Evolutionary conservation across 2,329 filamentous ascomycete species (phyloP).

Genomic region (Stemphylium beticola): DNA sequence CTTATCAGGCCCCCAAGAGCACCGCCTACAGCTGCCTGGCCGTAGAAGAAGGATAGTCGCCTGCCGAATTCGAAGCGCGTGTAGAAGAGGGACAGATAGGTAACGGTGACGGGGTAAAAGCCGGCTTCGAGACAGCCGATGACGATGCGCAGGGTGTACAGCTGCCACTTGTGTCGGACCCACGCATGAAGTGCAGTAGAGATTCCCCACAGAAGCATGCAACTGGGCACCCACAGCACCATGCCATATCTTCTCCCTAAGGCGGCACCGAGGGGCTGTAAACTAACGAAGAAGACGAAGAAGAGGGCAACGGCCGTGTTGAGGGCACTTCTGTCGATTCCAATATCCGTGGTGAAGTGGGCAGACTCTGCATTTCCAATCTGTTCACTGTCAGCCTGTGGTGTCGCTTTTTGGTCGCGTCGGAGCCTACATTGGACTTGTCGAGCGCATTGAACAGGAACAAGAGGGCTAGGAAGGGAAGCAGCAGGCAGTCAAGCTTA

Average conservation of each 20-base stretch:
- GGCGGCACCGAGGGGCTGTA: conserved; percentile 63
- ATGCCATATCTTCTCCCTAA: conserved; percentile 64
- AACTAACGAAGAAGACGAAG: conserved; percentile 64
- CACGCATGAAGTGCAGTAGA: conserved; percentile 57
- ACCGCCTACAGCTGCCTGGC: conserved; percentile 62
- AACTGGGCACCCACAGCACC: conserved; percentile 62
- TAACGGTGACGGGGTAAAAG: conserved; percentile 65
- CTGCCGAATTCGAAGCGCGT: conserved; percentile 63
- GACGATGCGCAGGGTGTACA: conserved; percentile 53
- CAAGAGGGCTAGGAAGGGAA: conserved; percentile 59
- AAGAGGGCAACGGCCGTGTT: conserved; percentile 64
- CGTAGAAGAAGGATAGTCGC: conserved; percentile 63
- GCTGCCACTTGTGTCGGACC: conserved; percentile 55
- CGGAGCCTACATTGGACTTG: conserved; percentile 53
- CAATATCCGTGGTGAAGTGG: conserved; percentile 64
- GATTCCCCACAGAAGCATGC: conserved; percentile 63
- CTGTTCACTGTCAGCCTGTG: conserved; percentile 18
- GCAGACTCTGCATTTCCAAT: conserved; percentile 64
- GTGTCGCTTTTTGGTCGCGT: neutral
- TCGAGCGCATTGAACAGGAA: conserved; percentile 62
- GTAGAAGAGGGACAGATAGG: conserved; percentile 66
- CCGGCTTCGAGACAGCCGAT: conserved; percentile 61
- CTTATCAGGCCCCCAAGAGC: conserved; percentile 63
- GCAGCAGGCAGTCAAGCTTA: conserved; percentile 58
- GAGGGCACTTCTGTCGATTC: conserved; percentile 58